Evolutionary conservation across 2,329 filamentous ascomycete genomes (phyloP), one percentile per base, ranked within the genome.

Genomic region (Penicillium sp.): DNA sequence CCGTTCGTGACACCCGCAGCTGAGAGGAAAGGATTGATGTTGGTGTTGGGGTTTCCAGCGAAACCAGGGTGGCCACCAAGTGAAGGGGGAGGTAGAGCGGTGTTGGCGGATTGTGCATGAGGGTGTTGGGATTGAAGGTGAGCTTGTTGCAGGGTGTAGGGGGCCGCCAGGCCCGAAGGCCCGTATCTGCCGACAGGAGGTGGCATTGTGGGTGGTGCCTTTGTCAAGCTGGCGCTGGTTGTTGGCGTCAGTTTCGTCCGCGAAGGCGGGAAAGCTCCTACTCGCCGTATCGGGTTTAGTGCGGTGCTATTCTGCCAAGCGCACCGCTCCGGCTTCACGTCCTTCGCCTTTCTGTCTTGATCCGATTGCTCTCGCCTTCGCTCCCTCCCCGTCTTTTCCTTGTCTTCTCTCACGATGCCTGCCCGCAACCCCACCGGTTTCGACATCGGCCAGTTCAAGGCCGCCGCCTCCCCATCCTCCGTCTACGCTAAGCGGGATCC

Each of bases 351-450:
- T 46, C 48, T 43, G 36, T 38, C 42, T 46, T 24, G 42, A 27
- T 38, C 13, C 28, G 39, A 16, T 41, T 50, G 43, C 42, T 25
- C 44, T 36, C 28, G 16, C 39, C 42, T 35, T 51, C 44, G 16
- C 38, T 31, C 41, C 52, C 54, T 53, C 25, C 39, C n/a, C 50
- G 16, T 51, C 13, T 7, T 25, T 24, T 54, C 49, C 57, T 55
- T 63, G 33, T 48, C 35, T 38, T 43, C 31, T 20, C 36, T 47
- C 61, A 73, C 63, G 66, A 82, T 83, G 80, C 73, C 79, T 62
- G 69, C 74, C 54, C 67, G 68, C 78, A 80, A 90, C 81, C 84
- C 95, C 75, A 96, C 92, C 66, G 92, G 92, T 76, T 97, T 97
- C 81, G 87, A 94, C 78, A 81, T 90, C 67, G 84, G 84, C 71